These are phyloP conservation scores for Petrea volubilis DNA, from an alignment of 257 asterid species.

Conservation along the genomic window DNA sequence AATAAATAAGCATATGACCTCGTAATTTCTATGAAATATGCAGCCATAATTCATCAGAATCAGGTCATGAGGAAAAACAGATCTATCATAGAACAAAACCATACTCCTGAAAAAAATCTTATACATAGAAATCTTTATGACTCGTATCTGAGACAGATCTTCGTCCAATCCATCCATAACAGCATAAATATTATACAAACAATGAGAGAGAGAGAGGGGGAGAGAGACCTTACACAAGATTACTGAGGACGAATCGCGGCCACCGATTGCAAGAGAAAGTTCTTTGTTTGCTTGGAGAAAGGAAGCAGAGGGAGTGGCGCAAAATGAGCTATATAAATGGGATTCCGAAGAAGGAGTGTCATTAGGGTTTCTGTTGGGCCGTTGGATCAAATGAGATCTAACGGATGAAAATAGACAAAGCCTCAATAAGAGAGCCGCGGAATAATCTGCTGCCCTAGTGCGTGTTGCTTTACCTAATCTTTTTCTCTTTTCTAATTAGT, in stretches of 20 bases:
- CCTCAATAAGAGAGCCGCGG: background rate
- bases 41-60: background rate
- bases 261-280: slow-evolving; percentile 16
- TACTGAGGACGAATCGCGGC: background rate
- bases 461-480: background rate
- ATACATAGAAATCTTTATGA: too few relatives aligned
- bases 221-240: slow-evolving; percentile 2
- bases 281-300: background rate
- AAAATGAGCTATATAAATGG: background rate
- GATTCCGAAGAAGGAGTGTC: background rate
- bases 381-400: slow-evolving; percentile 24
- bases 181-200: too few relatives aligned
- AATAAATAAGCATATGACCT: background rate
- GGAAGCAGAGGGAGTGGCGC: background rate
- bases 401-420: slow-evolving; percentile 11
- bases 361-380: slow-evolving; percentile 27
- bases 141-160: too few relatives aligned
- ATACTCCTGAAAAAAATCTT: too few relatives aligned
- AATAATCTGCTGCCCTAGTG: slow-evolving; percentile 12
- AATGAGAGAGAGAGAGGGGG: background rate
- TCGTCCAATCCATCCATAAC: too few relatives aligned
- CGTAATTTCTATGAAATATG: background rate
- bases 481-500: too few relatives aligned
- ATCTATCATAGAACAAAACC: background rate
- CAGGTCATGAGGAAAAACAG: background rate